Evolutionary conservation across 345 rosid species (phyloP), one percentile per base, ranked within the genome.

Genomic region (Stellera chamaejasme): DNA sequence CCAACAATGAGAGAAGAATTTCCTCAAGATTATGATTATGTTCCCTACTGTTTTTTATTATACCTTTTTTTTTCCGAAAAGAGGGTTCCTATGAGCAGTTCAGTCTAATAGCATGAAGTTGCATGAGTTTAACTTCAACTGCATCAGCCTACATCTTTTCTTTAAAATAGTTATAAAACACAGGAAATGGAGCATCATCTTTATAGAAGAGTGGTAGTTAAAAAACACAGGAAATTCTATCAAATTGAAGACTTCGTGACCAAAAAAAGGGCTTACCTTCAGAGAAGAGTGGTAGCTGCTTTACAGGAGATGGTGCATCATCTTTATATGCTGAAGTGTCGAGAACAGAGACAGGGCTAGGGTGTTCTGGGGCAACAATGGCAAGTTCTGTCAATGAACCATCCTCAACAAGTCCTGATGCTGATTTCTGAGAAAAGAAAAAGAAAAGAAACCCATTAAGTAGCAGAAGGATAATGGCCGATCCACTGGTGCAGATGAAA

Each of bases 301-400:
- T 88, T 52, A 78, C 71, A 11, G 95, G 95, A 47, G 89, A 82
- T 45, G 76, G 55, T 26, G 69, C 77, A 63, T 77, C 89, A 68
- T 84, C 93, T 62, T 71, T 69, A 66, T 81, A 82, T 10, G 67
- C 44, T 7, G 78, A 75, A 46, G 66, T 45, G 52, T 88, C 95
- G 27, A 88, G 95, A 58, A 92, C 96, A 43, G 98, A 92, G 43
- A 88, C 77, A 4, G 98, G 97, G 76, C 94, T 92, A 19, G 79
- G 91, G 71, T 88, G 83, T 66, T 88, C 97, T 48, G 75, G 60
- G 13, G 76, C 71, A 69, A 55, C 71, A 13, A 67, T 47, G 36
- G 78, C 70, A 56, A 77, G 73, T 59, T 84, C 83, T 11, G 75
- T 57, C 57, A 59, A 60, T 0, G 64, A 59, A 66, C 72, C 76